A percentile compares a stretch with the other conserved stretches of the same genome.
Conservation (phyloP, 2,329 filamentous ascomycete species). For the Epicoccum nigrum region DNA sequence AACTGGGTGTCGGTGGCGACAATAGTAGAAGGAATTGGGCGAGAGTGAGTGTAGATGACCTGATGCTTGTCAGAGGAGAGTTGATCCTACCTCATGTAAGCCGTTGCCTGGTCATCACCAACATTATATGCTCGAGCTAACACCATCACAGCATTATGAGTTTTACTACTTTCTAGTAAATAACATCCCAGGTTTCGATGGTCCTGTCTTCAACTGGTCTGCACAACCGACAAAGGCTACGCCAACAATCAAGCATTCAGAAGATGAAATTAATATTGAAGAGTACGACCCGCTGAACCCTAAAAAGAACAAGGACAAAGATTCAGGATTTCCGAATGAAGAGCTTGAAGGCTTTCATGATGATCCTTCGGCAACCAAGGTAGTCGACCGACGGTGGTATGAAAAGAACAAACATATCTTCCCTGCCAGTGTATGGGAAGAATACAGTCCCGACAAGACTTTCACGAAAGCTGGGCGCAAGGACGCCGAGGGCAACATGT, state of each 20-base stretch:
- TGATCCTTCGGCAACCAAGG: conserved; percentile 84
- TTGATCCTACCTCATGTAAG: conserved; percentile 91
- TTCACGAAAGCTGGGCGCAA: conserved; percentile 78
- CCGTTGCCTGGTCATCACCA: neutral
- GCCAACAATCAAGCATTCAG: conserved; percentile 23
- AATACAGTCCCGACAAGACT: conserved; percentile 89
- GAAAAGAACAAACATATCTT: conserved; percentile 98
- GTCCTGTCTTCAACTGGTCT: conserved; percentile 79
- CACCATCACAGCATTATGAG: conserved; percentile 78
- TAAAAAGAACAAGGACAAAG: conserved; percentile 43
- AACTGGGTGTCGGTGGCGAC: conserved; percentile 72
- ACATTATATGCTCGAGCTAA: conserved; percentile 18
- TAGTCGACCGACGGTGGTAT: conserved; percentile 96
- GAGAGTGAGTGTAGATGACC: conserved; percentile 88
- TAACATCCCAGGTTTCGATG: conserved; percentile 75
- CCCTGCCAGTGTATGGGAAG: conserved; percentile 92
- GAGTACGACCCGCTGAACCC: conserved; percentile 52
- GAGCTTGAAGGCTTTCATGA: conserved; percentile 74
- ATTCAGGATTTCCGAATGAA: conserved; percentile 52
- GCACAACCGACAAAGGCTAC: conserved; percentile 55
- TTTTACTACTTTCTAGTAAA: conserved; percentile 98
- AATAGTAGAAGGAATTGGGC: conserved; percentile 85
- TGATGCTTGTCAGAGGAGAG: conserved; percentile 89
- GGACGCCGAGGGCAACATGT: conserved; percentile 87
- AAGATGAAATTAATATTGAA: conserved; percentile 25